Conservation (phyloP, 2,329 filamentous ascomycete genomes). For the Sclerotinia subarctica region DNA sequence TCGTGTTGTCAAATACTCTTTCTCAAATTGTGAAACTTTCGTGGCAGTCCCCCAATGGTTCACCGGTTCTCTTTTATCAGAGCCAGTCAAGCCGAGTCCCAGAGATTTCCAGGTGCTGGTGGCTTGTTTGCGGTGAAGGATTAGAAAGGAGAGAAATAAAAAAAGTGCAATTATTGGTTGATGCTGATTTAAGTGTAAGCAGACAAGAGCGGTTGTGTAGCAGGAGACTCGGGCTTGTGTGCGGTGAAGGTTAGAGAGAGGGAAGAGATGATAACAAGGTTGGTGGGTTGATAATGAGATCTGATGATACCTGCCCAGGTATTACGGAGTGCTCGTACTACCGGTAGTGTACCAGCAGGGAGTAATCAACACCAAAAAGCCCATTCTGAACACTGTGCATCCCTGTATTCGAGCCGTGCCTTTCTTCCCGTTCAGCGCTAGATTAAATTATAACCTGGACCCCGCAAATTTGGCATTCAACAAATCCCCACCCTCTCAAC, state of each 20-base stretch:
- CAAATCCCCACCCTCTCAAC: not conserved
- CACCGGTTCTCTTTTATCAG: not conserved
- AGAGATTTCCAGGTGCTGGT: slow-evolving; percentile 23
- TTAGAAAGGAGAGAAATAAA: not conserved
- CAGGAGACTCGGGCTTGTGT: slow-evolving; percentile 24
- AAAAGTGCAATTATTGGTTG: not conserved
- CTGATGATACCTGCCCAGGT: too few relatives aligned
- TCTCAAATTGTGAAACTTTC: slow-evolving; percentile 6
- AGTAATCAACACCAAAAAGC: too few relatives aligned
- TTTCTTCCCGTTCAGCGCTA: not conserved
- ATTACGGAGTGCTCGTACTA: too few relatives aligned
- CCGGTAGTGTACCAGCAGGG: too few relatives aligned
- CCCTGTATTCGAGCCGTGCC: not conserved
- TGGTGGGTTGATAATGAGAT: too few relatives aligned
- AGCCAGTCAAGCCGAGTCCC: not conserved
- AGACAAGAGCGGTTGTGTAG: too few relatives aligned
- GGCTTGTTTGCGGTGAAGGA: slow-evolving; percentile 29
- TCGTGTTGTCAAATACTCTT: slow-evolving; percentile 4
- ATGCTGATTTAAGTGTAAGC: not conserved
- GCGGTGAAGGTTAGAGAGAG: slow-evolving; percentile 20
- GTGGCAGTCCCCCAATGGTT: slow-evolving; percentile 19
- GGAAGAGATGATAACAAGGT: too few relatives aligned
- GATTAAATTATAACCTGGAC: not conserved
- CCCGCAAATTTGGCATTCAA: slow-evolving; percentile 1
- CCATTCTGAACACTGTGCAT: too few relatives aligned